These are phyloP conservation scores for Funneliformis mosseae DNA, from an alignment of 192 early-diverging fungal species.

Conservation along the genomic window DNA sequence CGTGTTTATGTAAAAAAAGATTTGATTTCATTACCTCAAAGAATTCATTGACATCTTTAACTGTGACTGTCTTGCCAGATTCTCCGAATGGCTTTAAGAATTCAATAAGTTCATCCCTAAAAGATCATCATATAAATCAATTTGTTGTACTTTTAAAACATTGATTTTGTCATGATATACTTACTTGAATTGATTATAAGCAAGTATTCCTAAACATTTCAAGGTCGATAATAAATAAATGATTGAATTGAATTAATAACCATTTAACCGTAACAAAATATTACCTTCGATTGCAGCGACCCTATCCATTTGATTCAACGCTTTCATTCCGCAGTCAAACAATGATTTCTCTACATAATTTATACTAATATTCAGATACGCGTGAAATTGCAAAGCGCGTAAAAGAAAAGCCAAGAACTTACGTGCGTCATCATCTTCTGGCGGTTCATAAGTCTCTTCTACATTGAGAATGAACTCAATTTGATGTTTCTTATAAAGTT, in stretches of 20 bases:
- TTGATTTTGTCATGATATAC: neutral
- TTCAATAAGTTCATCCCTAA: constrained; percentile 59
- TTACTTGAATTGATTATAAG: neutral
- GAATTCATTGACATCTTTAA: constrained; percentile 72
- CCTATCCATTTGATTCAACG: constrained; percentile 71
- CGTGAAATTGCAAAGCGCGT: neutral
- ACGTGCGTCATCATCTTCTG: constrained; percentile 71
- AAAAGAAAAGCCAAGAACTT: neutral
- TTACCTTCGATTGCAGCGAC: constrained; percentile 71
- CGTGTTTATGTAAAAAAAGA: neutral
- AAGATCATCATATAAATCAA: neutral
- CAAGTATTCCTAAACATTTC: neutral
- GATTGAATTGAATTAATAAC: neutral
- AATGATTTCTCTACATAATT: constrained; percentile 60
- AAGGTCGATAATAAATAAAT: neutral
- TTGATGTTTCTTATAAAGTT: constrained; percentile 46
- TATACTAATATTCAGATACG: neutral
- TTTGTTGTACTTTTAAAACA: neutral
- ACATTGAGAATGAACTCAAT: constrained; percentile 60
- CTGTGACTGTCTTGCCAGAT: constrained; percentile 74
- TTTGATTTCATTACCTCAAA: constrained; percentile 56
- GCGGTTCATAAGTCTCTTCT: constrained; percentile 75
- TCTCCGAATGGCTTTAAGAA: constrained; percentile 73
- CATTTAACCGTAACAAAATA: neutral
- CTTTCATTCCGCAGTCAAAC: constrained; percentile 77